Conservation (phyloP, 768 basidiomycete species). For the Lactarius quietus region DNA sequence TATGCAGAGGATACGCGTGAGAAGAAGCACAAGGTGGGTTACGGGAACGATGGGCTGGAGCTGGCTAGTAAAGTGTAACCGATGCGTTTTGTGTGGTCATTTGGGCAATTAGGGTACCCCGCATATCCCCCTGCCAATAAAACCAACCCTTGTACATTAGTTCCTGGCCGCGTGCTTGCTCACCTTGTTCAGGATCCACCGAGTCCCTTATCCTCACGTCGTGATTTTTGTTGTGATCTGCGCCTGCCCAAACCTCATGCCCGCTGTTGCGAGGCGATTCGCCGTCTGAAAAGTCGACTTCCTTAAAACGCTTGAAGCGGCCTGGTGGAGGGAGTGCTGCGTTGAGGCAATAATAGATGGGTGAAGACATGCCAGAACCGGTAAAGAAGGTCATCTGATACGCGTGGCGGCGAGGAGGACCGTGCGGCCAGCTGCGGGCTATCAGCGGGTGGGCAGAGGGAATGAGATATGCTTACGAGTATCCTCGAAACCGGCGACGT, state of each 20-base stretch:
- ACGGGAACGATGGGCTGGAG: not conserved
- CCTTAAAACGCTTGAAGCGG: constrained; percentile 44
- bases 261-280: not conserved
- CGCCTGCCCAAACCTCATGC: not conserved
- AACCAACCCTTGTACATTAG: not conserved
- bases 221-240: not conserved
- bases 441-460: constrained; percentile 1
- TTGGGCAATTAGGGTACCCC: not conserved
- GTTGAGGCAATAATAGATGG: constrained; percentile 62
- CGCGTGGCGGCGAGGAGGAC: constrained; percentile 70
- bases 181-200: not conserved
- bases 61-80: not conserved
- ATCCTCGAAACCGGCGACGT: constrained; percentile 78
- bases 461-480: constrained; percentile 46
- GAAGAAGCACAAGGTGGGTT: constrained; percentile 28
- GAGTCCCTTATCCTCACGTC: not conserved
- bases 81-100: not conserved
- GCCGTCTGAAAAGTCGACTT: constrained; percentile 49
- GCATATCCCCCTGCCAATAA: not conserved
- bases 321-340: constrained; percentile 58
- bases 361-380: constrained; percentile 67
- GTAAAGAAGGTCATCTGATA: constrained; percentile 79
- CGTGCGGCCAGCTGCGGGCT: constrained; percentile 44
- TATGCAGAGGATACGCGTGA: constrained; percentile 55
- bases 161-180: not conserved